Evolutionary conservation across 108 stramenopile genomes (phyloP), one percentile per base, ranked within the genome.

Genomic region (Pseudonitzschia multistriata): DNA sequence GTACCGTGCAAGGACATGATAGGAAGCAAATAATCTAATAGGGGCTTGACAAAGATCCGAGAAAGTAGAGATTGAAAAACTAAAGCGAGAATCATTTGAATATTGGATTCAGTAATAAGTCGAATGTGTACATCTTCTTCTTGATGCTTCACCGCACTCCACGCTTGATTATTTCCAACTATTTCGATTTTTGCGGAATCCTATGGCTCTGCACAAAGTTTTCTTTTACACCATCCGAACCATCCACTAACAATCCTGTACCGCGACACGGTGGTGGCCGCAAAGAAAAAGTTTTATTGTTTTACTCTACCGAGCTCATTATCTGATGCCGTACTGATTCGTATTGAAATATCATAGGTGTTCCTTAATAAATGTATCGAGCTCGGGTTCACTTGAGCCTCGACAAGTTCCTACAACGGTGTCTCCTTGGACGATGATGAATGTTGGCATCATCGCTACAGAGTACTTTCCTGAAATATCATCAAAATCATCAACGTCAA

Each of bases 381-480:
- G 49, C 47, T 78, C 60, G 2, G 25, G 27, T 52, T 71, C 71
- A 39, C 42, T 54, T 3, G 77, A 78, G 15, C 77, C 77, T 39
- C 49, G n/a, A 30, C 71, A 78, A 4, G 65, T 59, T 53, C 60
- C 70, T 11, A 68, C 6, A 5, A 72, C 71, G 28, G 11, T 14
- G 1, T 67, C 50, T 22, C 72, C 72, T 35, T 66, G 62, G 21
- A 89, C 66, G 15, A 86, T 79, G 45, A 90, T 53, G 76, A 94
- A 96, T 19, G 93, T 96, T 15, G 96, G 93, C 92, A 96, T 85
- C 80, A 92, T 85, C 0, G 86, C 81, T 5, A 93, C 80, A 5
- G 74, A 72, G 62, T 72, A 81, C 40, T 87, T 52, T 13, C 68
- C 59, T 15, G 89, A 83, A 45, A 94, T 33, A 4, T 69, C 83